A percentile compares a stretch with the other conserved stretches of the same genome.
Conservation (phyloP, 164 flowering plant genomes). For the Brasenia schreberi region DNA sequence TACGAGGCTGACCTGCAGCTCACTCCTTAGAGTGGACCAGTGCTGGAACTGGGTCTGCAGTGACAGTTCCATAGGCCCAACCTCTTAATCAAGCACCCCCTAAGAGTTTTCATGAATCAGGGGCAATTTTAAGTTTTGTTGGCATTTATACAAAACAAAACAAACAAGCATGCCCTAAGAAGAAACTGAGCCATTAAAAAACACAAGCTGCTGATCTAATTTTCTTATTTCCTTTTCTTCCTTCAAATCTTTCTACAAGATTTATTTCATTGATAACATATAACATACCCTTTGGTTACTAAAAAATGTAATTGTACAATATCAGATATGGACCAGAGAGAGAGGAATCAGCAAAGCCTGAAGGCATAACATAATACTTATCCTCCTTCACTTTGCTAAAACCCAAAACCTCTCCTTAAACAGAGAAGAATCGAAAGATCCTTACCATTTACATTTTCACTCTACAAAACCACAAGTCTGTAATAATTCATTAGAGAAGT, state of each 20-base stretch:
- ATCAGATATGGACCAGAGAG: not conserved
- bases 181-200: not conserved
- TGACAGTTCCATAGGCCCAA: no score
- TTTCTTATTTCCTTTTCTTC: not conserved
- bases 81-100: no score
- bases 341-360: slow-evolving; percentile 29
- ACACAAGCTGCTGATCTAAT: not conserved
- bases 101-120: no score
- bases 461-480: slow-evolving; percentile 28
- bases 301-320: not conserved
- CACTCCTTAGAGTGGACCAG: no score
- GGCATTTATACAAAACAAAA: no score
- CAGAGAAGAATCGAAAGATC: slow-evolving; percentile 8
- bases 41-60: no score
- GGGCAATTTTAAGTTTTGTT: no score
- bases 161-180: no score
- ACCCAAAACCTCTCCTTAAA: slow-evolving; percentile 7
- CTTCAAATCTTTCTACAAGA: not conserved
- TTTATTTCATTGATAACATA: not conserved
- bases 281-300: not conserved
- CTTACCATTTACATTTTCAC: slow-evolving; percentile 14
- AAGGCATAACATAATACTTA: slow-evolving; percentile 14
- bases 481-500: slow-evolving; percentile 36
- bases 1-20: no score
- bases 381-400: slow-evolving; percentile 38